Conservation (phyloP, 305 asterid species). For the Striga hermonthica region DNA sequence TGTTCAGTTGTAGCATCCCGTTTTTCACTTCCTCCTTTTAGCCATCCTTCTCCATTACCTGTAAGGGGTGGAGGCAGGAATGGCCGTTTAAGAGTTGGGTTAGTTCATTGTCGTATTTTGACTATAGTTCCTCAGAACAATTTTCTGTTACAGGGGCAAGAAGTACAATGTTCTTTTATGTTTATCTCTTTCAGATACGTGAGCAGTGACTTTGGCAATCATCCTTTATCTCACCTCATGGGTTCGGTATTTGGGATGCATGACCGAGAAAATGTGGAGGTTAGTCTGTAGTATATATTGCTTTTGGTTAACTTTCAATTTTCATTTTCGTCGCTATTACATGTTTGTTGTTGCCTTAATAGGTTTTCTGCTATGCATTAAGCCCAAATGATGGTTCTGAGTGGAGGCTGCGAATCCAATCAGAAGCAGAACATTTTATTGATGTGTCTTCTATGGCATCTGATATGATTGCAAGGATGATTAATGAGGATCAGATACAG, state of each 20-base stretch:
- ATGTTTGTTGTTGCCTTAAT: constrained; percentile 27
- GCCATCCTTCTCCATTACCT: constrained; percentile 74
- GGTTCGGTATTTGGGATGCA: constrained; percentile 99
- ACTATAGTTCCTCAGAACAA: constrained; percentile 10
- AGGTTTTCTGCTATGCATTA: constrained; percentile 96
- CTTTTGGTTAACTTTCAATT: constrained; percentile 7
- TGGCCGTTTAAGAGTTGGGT: constrained; percentile 85
- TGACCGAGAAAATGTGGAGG: constrained; percentile 80
- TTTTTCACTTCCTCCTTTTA: constrained; percentile 81
- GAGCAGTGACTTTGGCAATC: constrained; percentile 99
- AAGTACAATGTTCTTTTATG: constrained; percentile 9
- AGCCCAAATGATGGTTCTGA: constrained; percentile 95
- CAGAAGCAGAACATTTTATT: constrained; percentile 87
- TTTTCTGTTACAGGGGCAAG: background rate
- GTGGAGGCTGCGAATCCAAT: constrained; percentile 88
- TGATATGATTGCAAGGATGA: constrained; percentile 87
- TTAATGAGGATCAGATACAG: constrained; percentile 87
- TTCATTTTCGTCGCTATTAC: constrained; percentile 28
- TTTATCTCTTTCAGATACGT: constrained; percentile 60
- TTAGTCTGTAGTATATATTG: constrained; percentile 34
- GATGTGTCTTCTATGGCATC: constrained; percentile 92
- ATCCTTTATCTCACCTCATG: constrained; percentile 96
- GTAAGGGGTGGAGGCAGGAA: constrained; percentile 61
- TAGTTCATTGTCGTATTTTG: constrained; percentile 32
- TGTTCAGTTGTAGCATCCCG: constrained; percentile 91